A percentile compares a stretch with the other conserved stretches of the same genome.
Conservation (phyloP, 345 rosid species). For the Mallotus nudiflorus region DNA sequence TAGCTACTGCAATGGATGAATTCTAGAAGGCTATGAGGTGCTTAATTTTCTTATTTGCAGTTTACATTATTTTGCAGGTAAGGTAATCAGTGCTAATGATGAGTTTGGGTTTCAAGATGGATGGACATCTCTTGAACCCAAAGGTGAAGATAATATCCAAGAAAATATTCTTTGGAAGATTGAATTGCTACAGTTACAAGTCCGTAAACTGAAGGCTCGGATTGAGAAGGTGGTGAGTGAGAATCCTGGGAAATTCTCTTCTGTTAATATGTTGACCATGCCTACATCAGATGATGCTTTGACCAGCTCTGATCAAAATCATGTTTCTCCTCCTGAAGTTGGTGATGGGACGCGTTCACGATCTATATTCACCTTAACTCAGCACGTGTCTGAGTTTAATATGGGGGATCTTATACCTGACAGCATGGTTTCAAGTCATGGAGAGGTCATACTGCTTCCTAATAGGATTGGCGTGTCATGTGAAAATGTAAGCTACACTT, state of each 20-base stretch:
- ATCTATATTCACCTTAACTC: constrained; percentile 37
- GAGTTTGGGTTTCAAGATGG: constrained; percentile 43
- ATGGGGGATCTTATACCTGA: constrained; percentile 40
- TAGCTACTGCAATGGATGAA: background rate
- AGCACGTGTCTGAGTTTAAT: constrained; percentile 17
- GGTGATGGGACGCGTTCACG: constrained; percentile 38
- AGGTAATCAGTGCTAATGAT: constrained; percentile 33
- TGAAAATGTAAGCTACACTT: constrained; percentile 45
- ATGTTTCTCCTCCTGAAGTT: constrained; percentile 32
- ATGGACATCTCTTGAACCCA: constrained; percentile 42
- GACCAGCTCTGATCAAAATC: constrained; percentile 40
- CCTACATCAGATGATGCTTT: constrained; percentile 37
- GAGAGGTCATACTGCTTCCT: constrained; percentile 38
- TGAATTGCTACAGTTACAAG: constrained; percentile 48
- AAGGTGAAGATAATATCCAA: constrained; percentile 41
- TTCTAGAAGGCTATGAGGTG: background rate
- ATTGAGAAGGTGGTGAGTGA: constrained; percentile 62
- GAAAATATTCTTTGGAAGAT: constrained; percentile 65
- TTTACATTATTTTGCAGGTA: constrained; percentile 44
- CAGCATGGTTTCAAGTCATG: constrained; percentile 36
- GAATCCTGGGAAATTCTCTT: constrained; percentile 54
- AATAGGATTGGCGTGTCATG: constrained; percentile 38
- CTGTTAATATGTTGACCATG: constrained; percentile 44
- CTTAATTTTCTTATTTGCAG: constrained; percentile 3
- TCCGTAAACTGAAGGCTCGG: constrained; percentile 49